Conservation (phyloP, 768 basidiomycete species). For the Auriscalpium vulgare region DNA sequence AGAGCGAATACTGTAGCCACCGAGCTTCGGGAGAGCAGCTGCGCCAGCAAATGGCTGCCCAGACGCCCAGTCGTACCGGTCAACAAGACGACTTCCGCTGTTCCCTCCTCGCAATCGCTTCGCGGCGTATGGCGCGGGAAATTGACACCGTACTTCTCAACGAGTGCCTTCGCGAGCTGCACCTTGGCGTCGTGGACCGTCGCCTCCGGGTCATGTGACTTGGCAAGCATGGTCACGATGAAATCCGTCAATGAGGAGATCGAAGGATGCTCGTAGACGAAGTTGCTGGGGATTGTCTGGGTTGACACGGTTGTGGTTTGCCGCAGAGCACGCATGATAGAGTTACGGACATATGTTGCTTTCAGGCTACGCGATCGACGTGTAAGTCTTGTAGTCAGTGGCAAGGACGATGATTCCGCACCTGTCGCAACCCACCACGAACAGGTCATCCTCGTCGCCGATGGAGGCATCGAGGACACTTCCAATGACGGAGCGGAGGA, state of each 20-base stretch:
- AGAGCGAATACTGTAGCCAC: neutral
- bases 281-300: conserved; percentile 19
- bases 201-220: conserved; percentile 4
- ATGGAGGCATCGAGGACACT: conserved; percentile 2
- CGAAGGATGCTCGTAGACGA: conserved; percentile 34
- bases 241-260: conserved; percentile 23
- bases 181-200: conserved; percentile 9
- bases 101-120: neutral
- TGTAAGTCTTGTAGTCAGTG: neutral
- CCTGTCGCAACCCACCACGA: conserved; percentile 10
- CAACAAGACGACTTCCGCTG: neutral
- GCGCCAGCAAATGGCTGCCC: neutral
- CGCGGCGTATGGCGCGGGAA: neutral
- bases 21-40: neutral
- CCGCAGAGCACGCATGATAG: neutral
- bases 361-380: neutral
- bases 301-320: conserved; percentile 3
- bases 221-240: conserved; percentile 5
- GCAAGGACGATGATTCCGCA: neutral
- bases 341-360: neutral
- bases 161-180: conserved; percentile 27
- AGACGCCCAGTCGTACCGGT: conserved; percentile 2
- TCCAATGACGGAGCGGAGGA: conserved; percentile 6
- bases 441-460: conserved; percentile 11
- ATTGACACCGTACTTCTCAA: conserved; percentile 29